These are phyloP conservation scores for Pezizomycotina sp. DNA, from an alignment of 2,329 filamentous ascomycete genomes.

Conservation along the genomic window DNA sequence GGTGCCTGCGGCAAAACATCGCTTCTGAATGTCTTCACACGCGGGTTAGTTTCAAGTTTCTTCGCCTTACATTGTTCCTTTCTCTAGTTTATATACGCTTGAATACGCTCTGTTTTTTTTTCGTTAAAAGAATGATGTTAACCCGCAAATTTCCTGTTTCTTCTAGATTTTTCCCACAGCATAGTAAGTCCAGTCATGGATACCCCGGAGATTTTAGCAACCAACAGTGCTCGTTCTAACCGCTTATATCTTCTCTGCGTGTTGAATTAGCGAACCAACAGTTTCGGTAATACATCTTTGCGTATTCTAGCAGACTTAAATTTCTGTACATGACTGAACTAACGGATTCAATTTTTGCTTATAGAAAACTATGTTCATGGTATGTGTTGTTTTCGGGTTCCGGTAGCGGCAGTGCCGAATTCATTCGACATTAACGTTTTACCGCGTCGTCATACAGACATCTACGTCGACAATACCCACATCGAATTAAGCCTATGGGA, in stretches of 20 bases:
- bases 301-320: too few relatives aligned
- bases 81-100: too few relatives aligned
- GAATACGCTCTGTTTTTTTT: too few relatives aligned
- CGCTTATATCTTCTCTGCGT: neutral
- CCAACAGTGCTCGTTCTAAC: slow-evolving; percentile 3
- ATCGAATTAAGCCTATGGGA: slow-evolving; percentile 98
- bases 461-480: slow-evolving; percentile 93
- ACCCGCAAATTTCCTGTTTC: slow-evolving; percentile 12
- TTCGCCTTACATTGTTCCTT: too few relatives aligned
- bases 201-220: too few relatives aligned
- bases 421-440: slow-evolving; percentile 3
- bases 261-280: slow-evolving; percentile 61
- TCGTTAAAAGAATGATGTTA: slow-evolving; percentile 34
- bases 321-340: too few relatives aligned
- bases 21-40: slow-evolving; percentile 90
- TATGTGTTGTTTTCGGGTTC: slow-evolving; percentile 32
- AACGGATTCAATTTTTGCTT: slow-evolving; percentile 5
- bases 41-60: slow-evolving; percentile 49
- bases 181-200: too few relatives aligned
- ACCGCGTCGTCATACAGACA: slow-evolving; percentile 42
- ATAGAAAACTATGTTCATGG: slow-evolving; percentile 94
- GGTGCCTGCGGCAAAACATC: slow-evolving; percentile 96
- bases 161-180: too few relatives aligned
- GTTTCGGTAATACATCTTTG: too few relatives aligned
- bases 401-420: slow-evolving; percentile 11